Conservation (phyloP, 345 rosid species). For the Lumnitzera racemosa region DNA sequence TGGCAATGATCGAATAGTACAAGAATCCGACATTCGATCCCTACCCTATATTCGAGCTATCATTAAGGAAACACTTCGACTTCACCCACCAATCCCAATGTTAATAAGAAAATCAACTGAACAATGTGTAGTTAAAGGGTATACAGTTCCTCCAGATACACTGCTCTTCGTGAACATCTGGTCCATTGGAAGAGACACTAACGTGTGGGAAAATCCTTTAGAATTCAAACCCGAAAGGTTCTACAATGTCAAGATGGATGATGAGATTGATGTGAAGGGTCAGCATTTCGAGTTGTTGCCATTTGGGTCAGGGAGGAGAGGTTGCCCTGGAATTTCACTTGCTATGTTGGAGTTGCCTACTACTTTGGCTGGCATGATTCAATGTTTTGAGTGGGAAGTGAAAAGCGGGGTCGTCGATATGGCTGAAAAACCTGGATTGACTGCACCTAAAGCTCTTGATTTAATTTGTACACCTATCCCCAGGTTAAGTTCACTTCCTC, state of each 20-base stretch:
- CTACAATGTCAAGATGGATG: neutral
- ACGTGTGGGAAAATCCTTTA: conserved; percentile 28
- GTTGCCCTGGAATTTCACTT: conserved; percentile 35
- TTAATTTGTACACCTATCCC: conserved; percentile 23
- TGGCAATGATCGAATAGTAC: conserved; percentile 21
- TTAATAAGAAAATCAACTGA: conserved; percentile 18
- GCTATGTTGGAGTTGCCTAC: conserved; percentile 30
- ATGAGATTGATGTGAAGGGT: conserved; percentile 24
- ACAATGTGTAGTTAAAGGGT: conserved; percentile 20
- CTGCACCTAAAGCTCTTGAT: conserved; percentile 29
- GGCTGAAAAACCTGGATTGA: conserved; percentile 33
- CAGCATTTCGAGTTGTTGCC: conserved; percentile 34
- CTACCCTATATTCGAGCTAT: conserved; percentile 35
- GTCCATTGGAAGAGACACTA: conserved; percentile 37
- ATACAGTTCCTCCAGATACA: conserved; percentile 20
- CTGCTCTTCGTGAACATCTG: conserved; percentile 29
- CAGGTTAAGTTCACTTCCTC: conserved; percentile 5
- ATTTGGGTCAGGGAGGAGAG: conserved; percentile 41
- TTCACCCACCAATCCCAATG: conserved; percentile 47
- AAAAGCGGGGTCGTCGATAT: conserved; percentile 14
- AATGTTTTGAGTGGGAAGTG: conserved; percentile 34
- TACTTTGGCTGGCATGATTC: conserved; percentile 29
- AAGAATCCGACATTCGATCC: conserved; percentile 27
- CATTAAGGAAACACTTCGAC: conserved; percentile 34
- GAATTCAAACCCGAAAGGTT: conserved; percentile 35